Evolutionary conservation across 768 basidiomycete genomes (phyloP), one percentile per base, ranked within the genome.

Genomic region (Daedaleopsis sinensis): DNA sequence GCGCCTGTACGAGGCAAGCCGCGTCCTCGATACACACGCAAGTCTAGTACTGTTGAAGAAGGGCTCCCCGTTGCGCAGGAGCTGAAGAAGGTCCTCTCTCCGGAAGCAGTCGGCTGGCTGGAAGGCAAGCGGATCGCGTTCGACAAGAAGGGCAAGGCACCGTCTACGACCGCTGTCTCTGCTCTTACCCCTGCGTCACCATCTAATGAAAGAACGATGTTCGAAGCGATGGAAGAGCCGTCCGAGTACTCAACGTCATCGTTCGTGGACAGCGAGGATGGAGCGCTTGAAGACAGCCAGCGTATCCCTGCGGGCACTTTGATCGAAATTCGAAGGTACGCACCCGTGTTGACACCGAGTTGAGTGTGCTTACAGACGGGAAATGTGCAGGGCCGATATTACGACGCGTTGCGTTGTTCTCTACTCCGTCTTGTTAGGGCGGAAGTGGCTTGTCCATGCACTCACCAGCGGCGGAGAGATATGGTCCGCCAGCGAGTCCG

Each of bases 401-500:
- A 48, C 51, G 5, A 46, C 52, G 1, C 54, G 68, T 38, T 70
- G 60, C 5, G 64, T 72, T 12, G 64, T 70, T 1, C 19, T 71
- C 12, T 39, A 19, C 44, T 24, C 52, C 12, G 6, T 37, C 10
- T 55, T 59, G 13, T 12, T 37, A 12, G 48, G 55, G 5, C 57
- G 64, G 35, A 11, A 15, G 8, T 54, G 52, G 54, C 38, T 51
- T 13, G 46, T 69, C 15, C 37, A 54, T 38, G 44, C 47, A 18
- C 55, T 73, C 10, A 63, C 60, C 9, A 44, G 19, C 23, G 36
- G 23, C n/a, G 90, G 90, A 5, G 84, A 88, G 57, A 52, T 85
- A 1, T 81, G 83, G 78, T 60, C 68, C 2, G 82, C 84, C 59
- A 65, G 74, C 18, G 75, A 76, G 12, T 66, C 76, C n/a, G 88